These are phyloP conservation scores for Parasitella parasitica DNA, from an alignment of 371 early-diverging fungal species.

Conservation along the genomic window DNA sequence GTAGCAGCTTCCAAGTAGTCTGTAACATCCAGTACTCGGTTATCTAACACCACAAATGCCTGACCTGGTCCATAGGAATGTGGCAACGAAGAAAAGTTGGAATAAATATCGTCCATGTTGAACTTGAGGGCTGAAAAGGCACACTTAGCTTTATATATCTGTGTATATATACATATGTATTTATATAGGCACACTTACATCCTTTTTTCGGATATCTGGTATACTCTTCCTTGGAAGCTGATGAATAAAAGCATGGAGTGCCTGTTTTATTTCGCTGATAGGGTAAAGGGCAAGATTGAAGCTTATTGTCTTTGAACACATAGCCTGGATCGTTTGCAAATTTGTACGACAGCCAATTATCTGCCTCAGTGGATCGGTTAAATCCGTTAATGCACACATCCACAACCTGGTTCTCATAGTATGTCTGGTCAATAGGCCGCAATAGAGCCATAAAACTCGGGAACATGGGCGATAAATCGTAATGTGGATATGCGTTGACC, in stretches of 20 bases:
- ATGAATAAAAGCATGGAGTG: slow-evolving; percentile 38
- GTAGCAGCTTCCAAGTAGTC: slow-evolving; percentile 40
- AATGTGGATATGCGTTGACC: slow-evolving; percentile 32
- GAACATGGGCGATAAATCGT: slow-evolving; percentile 49
- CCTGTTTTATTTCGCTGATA: slow-evolving; percentile 33
- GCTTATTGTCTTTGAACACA: slow-evolving; percentile 12
- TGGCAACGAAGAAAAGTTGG: slow-evolving; percentile 14
- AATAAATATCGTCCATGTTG: neutral
- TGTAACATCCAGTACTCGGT: slow-evolving; percentile 43
- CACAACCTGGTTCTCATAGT: slow-evolving; percentile 23
- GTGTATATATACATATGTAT: too few relatives aligned
- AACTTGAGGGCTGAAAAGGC: slow-evolving; percentile 12
- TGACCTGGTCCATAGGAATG: slow-evolving; percentile 3
- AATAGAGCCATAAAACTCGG: slow-evolving; percentile 39
- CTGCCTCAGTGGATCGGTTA: slow-evolving; percentile 33
- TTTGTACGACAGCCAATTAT: slow-evolving; percentile 41
- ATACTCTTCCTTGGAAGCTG: slow-evolving; percentile 6
- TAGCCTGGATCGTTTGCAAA: slow-evolving; percentile 40
- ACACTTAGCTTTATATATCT: neutral
- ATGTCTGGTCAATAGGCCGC: slow-evolving; percentile 6
- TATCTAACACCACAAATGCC: slow-evolving; percentile 40
- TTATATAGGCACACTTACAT: slow-evolving; percentile 16
- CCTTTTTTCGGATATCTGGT: slow-evolving; percentile 22
- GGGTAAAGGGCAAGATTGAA: slow-evolving; percentile 42
- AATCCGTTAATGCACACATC: slow-evolving; percentile 37